These are phyloP conservation scores for Verticillium albo-atrum DNA, from an alignment of 2,329 filamentous ascomycete species.

Conservation along the genomic window DNA sequence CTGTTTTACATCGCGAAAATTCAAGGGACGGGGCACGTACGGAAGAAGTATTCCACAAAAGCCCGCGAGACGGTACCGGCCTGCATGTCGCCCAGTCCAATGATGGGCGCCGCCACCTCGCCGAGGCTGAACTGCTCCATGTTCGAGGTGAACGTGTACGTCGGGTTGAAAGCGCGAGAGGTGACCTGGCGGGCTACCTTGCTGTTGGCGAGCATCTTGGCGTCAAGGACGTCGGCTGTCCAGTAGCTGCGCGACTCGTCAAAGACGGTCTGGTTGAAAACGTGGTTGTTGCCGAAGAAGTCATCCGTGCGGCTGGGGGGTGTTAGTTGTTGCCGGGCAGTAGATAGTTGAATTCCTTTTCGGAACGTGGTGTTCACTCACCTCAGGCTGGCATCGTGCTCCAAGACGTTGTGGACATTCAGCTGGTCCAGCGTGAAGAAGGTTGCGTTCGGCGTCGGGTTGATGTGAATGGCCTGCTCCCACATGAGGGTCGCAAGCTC, in stretches of 20 bases:
- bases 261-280: constrained; percentile 50
- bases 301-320: constrained; percentile 37
- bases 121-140: constrained; percentile 43
- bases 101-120: constrained; percentile 44
- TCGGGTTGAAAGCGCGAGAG: constrained; percentile 41
- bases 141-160: constrained; percentile 37
- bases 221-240: constrained; percentile 32
- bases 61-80: constrained; percentile 31
- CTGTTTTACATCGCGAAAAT: background rate
- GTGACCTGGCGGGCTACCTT: constrained; percentile 38
- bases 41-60: constrained; percentile 40
- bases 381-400: constrained; percentile 44
- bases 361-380: constrained; percentile 7
- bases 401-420: constrained; percentile 40
- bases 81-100: constrained; percentile 41
- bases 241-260: constrained; percentile 40
- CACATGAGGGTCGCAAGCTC: constrained; percentile 35
- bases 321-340: background rate
- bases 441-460: constrained; percentile 38
- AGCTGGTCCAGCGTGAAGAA: constrained; percentile 38
- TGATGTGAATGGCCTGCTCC: constrained; percentile 34
- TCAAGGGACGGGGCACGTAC: constrained; percentile 20
- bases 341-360: no score
- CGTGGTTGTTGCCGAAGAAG: constrained; percentile 44
- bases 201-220: constrained; percentile 38